These are phyloP conservation scores for Capronia coronata DNA, from an alignment of 2,329 filamentous ascomycete species.

Conservation along the genomic window DNA sequence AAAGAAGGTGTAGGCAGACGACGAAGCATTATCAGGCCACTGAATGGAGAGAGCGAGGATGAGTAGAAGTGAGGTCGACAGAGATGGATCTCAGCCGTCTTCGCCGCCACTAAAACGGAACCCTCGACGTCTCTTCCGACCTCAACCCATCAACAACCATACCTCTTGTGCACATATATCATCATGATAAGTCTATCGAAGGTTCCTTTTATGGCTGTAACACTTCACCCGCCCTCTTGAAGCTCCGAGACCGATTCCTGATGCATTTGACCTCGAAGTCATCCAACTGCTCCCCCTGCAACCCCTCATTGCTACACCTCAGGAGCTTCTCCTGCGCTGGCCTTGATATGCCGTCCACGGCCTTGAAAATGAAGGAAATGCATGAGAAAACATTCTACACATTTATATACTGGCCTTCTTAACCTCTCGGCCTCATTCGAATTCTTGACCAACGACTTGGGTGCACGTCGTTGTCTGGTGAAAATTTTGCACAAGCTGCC, in stretches of 20 bases:
- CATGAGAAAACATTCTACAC: slow-evolving; percentile 10
- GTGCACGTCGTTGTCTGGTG: background rate
- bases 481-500: background rate
- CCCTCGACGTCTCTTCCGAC: slow-evolving; percentile 14
- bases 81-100: slow-evolving; percentile 10
- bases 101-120: slow-evolving; percentile 18
- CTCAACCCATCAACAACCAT: slow-evolving; percentile 12
- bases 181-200: background rate
- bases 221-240: background rate
- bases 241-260: background rate
- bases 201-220: background rate
- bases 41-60: slow-evolving; percentile 6
- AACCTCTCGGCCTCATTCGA: background rate
- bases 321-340: slow-evolving; percentile 19
- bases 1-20: slow-evolving; percentile 12
- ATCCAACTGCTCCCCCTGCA: slow-evolving; percentile 5
- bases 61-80: slow-evolving; percentile 13
- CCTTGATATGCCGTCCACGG: slow-evolving; percentile 5
- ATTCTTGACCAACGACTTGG: background rate
- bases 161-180: slow-evolving; percentile 2
- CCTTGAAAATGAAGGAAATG: slow-evolving; percentile 3
- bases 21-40: slow-evolving; percentile 20
- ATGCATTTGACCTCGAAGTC: slow-evolving; percentile 5
- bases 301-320: slow-evolving; percentile 12
- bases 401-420: background rate